Evolutionary conservation across 257 asterid genomes (phyloP), one percentile per base, ranked within the genome.

Genomic region (Capsicum chinense): DNA sequence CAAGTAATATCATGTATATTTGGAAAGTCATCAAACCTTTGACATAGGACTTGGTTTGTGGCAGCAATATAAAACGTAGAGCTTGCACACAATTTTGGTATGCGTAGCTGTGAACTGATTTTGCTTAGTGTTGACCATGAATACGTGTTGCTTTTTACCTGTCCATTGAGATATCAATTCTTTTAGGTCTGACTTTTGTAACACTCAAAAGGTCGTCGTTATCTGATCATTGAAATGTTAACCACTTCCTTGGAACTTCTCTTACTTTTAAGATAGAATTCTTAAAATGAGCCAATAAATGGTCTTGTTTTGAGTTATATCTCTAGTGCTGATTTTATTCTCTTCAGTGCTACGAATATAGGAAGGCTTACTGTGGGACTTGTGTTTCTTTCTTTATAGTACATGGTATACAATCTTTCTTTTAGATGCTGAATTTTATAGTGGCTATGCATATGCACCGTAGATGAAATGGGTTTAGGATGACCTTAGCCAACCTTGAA

Each of bases 331-430:
- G 62, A 74, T 44, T 7, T 74, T 50, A 19, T 74, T 50, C 44
- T 74, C 47, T 74, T 69, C 14, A 50, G 81, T 44, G 50, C 47
- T 74, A 21, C 21, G 0, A 74, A 74, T 74, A 6, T 74, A 14
- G 81, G 62, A 74, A 7, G 60, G 47, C 14, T 50, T 7, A 50
- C 44, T 21, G 0, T 50, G 21, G 62, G 62, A 7, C 13, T 74
- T 50, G 81, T 74, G 21, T 74, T 74, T 74, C 47, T 74, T 74
- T 13, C 21, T 74, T 60, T 74, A 73, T 48, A 11, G n/a, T 73
- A 19, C 44, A 19, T 48, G 58, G 48, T 73, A 19, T 74, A 14
- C 4, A 7, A 74, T 74, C 62, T 50, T 74, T 6, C 13, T 21
- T 73, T 21, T 74, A 50, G 62, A 50, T 21, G 62, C 44, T 74